These are phyloP conservation scores for Ustulina deusta DNA, from an alignment of 2,329 filamentous ascomycete genomes.

Conservation along the genomic window DNA sequence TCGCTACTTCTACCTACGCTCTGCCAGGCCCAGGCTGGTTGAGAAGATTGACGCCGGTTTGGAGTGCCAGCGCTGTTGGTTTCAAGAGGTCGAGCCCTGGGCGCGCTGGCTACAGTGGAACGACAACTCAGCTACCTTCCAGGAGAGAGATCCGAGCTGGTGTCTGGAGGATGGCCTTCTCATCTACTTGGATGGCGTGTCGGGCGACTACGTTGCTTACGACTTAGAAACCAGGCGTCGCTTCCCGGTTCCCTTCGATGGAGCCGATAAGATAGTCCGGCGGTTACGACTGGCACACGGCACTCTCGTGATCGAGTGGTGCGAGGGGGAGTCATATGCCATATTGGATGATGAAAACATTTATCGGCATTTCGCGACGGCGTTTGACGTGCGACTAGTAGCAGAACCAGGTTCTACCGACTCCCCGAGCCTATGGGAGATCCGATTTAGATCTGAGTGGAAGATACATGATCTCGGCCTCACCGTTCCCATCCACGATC, in stretches of 20 bases:
- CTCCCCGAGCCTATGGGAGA: constrained; percentile 53
- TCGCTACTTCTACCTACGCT: constrained; percentile 66
- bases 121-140: constrained; percentile 56
- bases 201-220: constrained; percentile 57
- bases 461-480: constrained; percentile 69
- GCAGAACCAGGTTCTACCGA: constrained; percentile 27
- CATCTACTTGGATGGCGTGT: constrained; percentile 60
- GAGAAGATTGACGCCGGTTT: constrained; percentile 59
- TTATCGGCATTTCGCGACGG: constrained; percentile 70
- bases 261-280: constrained; percentile 62
- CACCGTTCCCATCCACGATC: constrained; percentile 64
- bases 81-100: constrained; percentile 59
- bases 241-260: constrained; percentile 64
- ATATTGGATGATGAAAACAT: constrained; percentile 65
- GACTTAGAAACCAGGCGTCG: constrained; percentile 61
- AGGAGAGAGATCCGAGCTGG: constrained; percentile 65
- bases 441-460: constrained; percentile 69
- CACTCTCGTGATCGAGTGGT: constrained; percentile 74
- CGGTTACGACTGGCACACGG: constrained; percentile 65
- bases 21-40: constrained; percentile 60
- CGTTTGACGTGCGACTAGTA: constrained; percentile 61
- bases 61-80: constrained; percentile 42
- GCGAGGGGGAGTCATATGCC: constrained; percentile 63
- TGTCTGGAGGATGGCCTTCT: constrained; percentile 65
- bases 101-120: constrained; percentile 58